Conservation (phyloP, 257 asterid genomes). For the Solanum virginianum region DNA sequence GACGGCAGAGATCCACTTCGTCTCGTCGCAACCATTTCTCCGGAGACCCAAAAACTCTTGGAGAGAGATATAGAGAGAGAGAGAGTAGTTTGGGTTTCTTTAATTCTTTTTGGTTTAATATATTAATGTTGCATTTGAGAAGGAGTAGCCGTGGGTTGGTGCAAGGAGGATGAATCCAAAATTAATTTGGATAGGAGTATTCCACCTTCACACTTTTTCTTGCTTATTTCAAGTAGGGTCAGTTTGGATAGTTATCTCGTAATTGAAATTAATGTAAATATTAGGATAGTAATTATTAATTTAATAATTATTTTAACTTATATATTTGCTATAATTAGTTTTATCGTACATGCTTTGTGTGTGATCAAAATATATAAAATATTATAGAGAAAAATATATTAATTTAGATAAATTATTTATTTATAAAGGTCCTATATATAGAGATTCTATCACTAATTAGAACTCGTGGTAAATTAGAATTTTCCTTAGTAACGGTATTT, state of each 20-base stretch:
- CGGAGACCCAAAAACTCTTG: neutral
- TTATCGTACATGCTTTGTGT: too few species aligned
- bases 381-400: too few species aligned
- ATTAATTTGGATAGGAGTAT: neutral
- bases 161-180: neutral
- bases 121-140: neutral
- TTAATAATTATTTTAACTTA: too few species aligned
- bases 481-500: too few species aligned
- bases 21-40: conserved; percentile 77
- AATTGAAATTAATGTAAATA: too few species aligned
- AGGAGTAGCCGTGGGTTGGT: neutral
- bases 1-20: conserved; percentile 92
- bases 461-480: too few species aligned
- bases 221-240: neutral
- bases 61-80: neutral
- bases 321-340: too few species aligned
- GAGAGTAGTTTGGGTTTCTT: neutral
- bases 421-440: too few species aligned
- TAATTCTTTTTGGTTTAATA: neutral
- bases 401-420: too few species aligned
- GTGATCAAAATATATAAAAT: too few species aligned
- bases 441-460: too few species aligned
- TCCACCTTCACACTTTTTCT: neutral
- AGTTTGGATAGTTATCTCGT: neutral
- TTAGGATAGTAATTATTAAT: too few species aligned